phyloP scores from a whole-genome alignment of 495 filamentous ascomycete species.

The Aspergillus sclerotiicarbonarius region DNA sequence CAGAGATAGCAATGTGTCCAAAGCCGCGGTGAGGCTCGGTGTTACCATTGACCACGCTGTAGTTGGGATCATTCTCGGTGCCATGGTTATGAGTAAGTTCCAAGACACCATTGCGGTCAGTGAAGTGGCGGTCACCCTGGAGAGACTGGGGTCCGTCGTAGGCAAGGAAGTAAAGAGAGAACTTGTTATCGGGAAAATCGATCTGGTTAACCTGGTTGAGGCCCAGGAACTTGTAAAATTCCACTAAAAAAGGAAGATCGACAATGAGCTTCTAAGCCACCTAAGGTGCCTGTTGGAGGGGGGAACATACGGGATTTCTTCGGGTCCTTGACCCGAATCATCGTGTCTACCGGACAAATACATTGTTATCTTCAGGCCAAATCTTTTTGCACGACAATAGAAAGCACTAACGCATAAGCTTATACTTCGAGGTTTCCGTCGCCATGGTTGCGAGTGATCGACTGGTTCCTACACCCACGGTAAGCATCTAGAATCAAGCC shows the following conservation, averaged over 20 bases:
- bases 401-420: conserved; percentile 71
- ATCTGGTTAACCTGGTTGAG: conserved; percentile 79
- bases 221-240: conserved; percentile 93
- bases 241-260: conserved; percentile 47
- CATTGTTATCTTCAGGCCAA: conserved; percentile 11
- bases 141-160: conserved; percentile 69
- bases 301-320: conserved; percentile 61
- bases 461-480: conserved; percentile 19
- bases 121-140: conserved; percentile 73
- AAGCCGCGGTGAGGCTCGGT: conserved; percentile 82
- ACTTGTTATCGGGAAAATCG: conserved; percentile 74
- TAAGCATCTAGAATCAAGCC: conserved; percentile 19
- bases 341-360: conserved; percentile 43
- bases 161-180: conserved; percentile 65
- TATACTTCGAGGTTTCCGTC: conserved; percentile 78
- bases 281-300: background rate
- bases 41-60: conserved; percentile 86
- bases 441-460: conserved; percentile 62
- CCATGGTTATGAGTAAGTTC: conserved; percentile 98
- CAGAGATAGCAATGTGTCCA: conserved; percentile 82
- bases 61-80: conserved; percentile 81
- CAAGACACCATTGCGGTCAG: conserved; percentile 83
- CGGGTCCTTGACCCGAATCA: conserved; percentile 94
- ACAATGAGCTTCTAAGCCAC: background rate
- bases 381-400: conserved; percentile 5